Evolutionary conservation across 371 early-diverging fungal genomes (phyloP), one percentile per base, ranked within the genome.

Genomic region (Amoeboaphelidium protococcarum): DNA sequence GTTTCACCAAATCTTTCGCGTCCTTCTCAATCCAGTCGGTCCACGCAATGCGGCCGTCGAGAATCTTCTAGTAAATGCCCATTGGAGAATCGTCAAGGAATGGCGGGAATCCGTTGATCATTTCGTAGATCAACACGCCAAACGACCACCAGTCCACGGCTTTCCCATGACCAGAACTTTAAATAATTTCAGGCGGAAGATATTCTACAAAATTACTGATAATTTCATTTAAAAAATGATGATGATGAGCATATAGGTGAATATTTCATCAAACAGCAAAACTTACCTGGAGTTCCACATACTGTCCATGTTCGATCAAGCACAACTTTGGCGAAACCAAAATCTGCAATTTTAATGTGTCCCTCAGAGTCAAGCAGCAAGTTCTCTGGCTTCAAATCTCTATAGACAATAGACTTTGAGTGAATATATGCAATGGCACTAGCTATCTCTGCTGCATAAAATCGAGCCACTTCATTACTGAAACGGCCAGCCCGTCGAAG

Each of bases 231-330:
- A 45, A 46, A 27, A 22, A 31, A 22, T 37, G 41, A 20, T 47
- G 25, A 27, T 47, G 42, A 16, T 49, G 47, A 52, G 16, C 44
- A 49, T 25, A 47, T 27, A 41, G 46, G 49, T 13, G 52, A 44
- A 6, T 23, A 31, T 25, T 21, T 27, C 22, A 21, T 65, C 66
- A 12, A 31, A 6, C 62, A 63, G 2, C 64, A 71, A 47, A 98
- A 72, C 59, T 96, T 96, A 56, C 96, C 97, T 6, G 97, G 97
- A 23, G 97, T 97, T 19, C 99, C 99, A 58, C 95, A 96, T 24
- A 96, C 69, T 23, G 92, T 94, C 88, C 89, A 89, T 13, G 92
- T 94, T 49, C 79, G 75, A 57, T 87, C 84, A 4, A 81, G 78
- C 0, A 95, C 83, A 52, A 77, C 64, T 57, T 95, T 97, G 41